A percentile compares a stretch with the other conserved stretches of the same genome.
Evolutionary conservation across 2,329 filamentous ascomycete genomes (phyloP).

Genomic region (Mariannaea sp.): DNA sequence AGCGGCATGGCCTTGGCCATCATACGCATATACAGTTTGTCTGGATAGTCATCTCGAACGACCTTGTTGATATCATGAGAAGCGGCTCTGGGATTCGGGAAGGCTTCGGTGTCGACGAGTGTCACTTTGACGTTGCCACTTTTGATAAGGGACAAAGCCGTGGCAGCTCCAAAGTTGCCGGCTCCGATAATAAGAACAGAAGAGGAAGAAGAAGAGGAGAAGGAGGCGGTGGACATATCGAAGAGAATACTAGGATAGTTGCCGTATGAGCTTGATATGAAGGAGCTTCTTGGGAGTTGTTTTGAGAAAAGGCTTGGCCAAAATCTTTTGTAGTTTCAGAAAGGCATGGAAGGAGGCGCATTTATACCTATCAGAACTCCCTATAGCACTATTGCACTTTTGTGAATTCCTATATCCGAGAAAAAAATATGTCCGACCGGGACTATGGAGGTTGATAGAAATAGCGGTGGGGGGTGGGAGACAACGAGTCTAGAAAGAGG

Average conservation of each 20-base stretch:
- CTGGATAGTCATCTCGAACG: constrained; percentile 49
- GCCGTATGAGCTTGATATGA: not conserved
- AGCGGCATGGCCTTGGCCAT: constrained; percentile 47
- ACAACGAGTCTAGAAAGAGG: too few relatives aligned
- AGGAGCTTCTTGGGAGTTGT: too few relatives aligned
- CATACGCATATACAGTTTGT: constrained; percentile 48
- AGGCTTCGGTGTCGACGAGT: constrained; percentile 44
- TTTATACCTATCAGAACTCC: too few relatives aligned
- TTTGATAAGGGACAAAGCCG: constrained; percentile 44
- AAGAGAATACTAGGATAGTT: not conserved
- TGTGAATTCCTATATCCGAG: too few relatives aligned
- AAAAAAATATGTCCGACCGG: too few relatives aligned
- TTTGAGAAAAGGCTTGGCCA: too few relatives aligned
- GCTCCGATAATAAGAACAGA: constrained; percentile 48
- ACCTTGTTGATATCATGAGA: constrained; percentile 55
- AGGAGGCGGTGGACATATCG: not conserved
- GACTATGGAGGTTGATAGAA: too few relatives aligned
- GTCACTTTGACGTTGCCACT: constrained; percentile 40
- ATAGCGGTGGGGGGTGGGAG: too few relatives aligned
- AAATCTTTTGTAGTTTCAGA: too few relatives aligned
- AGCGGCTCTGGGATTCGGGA: constrained; percentile 47
- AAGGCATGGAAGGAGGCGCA: too few relatives aligned
- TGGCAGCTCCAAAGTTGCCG: constrained; percentile 52
- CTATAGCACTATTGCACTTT: too few relatives aligned
- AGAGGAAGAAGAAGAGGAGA: constrained; percentile 6